phyloP scores from a whole-genome alignment of 768 basidiomycete genomes.

The Imleria badia region DNA sequence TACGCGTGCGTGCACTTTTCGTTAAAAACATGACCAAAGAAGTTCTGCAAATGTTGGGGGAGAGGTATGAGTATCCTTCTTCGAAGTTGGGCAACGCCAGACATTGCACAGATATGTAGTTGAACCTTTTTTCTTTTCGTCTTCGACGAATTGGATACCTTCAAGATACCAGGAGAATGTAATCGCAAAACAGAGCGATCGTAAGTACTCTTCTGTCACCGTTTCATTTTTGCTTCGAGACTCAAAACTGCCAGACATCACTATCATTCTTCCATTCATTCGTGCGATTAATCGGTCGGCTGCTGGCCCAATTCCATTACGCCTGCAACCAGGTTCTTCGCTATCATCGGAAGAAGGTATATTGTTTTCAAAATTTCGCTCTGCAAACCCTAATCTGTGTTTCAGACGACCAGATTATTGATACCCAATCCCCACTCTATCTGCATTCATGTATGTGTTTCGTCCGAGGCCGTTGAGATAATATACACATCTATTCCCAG shows the following conservation, averaged over 20 bases:
- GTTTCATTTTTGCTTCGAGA: neutral
- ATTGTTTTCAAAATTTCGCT: neutral
- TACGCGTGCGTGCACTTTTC: conserved; percentile 51
- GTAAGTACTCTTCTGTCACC: conserved; percentile 41
- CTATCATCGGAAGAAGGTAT: conserved; percentile 8
- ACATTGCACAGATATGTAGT: conserved; percentile 42
- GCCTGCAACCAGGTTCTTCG: neutral
- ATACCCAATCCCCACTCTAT: conserved; percentile 51
- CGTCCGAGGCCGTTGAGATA: neutral
- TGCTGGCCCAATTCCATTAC: neutral
- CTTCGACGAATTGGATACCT: conserved; percentile 66
- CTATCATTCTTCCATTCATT: conserved; percentile 53
- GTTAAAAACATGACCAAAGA: conserved; percentile 49
- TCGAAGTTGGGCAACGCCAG: neutral
- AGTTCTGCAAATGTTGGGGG: conserved; percentile 56
- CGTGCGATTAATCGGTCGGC: conserved; percentile 31
- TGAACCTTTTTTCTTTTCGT: conserved; percentile 67
- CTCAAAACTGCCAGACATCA: conserved; percentile 44
- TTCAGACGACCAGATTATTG: conserved; percentile 38
- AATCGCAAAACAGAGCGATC: conserved; percentile 43
- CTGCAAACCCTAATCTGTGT: neutral
- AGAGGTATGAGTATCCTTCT: conserved; percentile 37
- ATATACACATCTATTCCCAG: conserved; percentile 13
- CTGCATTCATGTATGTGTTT: conserved; percentile 32
- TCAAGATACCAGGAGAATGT: conserved; percentile 59